A percentile compares a stretch with the other conserved stretches of the same genome.
These are phyloP conservation scores for Candida alai DNA, from an alignment of 805 yeast genomes.

Conservation along the genomic window DNA sequence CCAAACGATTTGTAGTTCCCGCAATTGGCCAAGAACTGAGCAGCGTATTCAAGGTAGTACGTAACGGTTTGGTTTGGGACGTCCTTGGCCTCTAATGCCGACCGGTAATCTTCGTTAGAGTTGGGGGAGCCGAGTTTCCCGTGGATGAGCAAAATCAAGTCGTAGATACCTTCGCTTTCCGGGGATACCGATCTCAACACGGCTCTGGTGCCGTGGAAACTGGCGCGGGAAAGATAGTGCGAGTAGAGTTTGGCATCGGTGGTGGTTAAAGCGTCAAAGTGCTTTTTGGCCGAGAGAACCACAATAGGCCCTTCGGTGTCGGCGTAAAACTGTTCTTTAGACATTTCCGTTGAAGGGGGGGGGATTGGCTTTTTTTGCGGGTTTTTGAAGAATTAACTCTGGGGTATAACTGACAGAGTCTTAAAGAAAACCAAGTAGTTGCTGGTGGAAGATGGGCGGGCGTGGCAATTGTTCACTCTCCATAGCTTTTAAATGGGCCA, in stretches of 20 bases:
- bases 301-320: constrained; percentile 44
- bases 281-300: constrained; percentile 57
- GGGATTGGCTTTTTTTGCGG: no score
- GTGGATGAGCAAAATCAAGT: constrained; percentile 63
- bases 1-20: constrained; percentile 88
- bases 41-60: constrained; percentile 65
- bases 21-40: constrained; percentile 69
- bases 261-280: constrained; percentile 60
- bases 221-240: constrained; percentile 77
- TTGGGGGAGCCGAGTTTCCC: constrained; percentile 42
- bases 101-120: constrained; percentile 35
- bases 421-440: no score
- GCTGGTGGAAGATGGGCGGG: no score
- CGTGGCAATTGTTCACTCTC: no score
- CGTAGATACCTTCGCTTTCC: constrained; percentile 73
- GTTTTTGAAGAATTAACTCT: no score
- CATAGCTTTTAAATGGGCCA: no score
- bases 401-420: no score
- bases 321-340: constrained; percentile 21
- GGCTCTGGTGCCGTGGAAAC: constrained; percentile 79
- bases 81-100: constrained; percentile 25
- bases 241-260: constrained; percentile 65
- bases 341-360: constrained; percentile 8
- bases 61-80: constrained; percentile 31
- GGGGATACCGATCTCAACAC: constrained; percentile 79